Base-by-base conservation (phyloP, 768 basidiomycete species). In the Boletus pseudo-olivaceus region DNA sequence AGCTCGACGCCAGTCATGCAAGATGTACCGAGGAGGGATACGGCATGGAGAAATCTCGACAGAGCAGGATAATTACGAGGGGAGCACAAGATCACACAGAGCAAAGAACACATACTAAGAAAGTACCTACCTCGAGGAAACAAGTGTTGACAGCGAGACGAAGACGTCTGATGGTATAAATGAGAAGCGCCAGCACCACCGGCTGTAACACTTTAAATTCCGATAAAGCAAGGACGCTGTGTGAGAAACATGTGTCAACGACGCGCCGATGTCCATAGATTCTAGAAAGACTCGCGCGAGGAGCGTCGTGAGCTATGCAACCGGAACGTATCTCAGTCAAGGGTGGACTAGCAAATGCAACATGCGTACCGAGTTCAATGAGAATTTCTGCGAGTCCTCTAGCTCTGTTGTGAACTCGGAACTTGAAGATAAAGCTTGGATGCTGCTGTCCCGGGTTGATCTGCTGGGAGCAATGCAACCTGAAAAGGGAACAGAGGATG, bases 121-220 rank as follows among this genome's bases (percentile, higher is more conserved):
- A 14, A 35, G 15, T 7, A 2, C 23, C 41, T 42, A 56, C 63
- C 10, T 43, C 37, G 29, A 61, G 32, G 27, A 53, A 43, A 10
- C 53, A 55, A 5, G 35, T 27, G 20, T 52, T 49, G 47, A 51
- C 33, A 14, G 49, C 44, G 37, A 60, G 47, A 30, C 62, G 53
- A 19, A 65, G 53, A 17, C n/a, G n/a, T n/a, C 51, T 60, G 45
- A 62, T 53, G 12, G 58, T 59, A 19, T 59, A 65, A 6, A 65
- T 51, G 26, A 62, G 40, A 38, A 65, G 54, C 4, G 45, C 46
- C 30, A 66, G 53, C 1, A 57, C 58, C 8, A 49, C 43, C 9
- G 55, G 61, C 5, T 7, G 26, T 42, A 34, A 14, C 20, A 58
- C 49, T 15, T 34, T 42, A 1, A 49, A 55, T 12, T 52, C 55